Evolutionary conservation across 805 yeast species (phyloP).

Genomic region (Candida suzukii): DNA sequence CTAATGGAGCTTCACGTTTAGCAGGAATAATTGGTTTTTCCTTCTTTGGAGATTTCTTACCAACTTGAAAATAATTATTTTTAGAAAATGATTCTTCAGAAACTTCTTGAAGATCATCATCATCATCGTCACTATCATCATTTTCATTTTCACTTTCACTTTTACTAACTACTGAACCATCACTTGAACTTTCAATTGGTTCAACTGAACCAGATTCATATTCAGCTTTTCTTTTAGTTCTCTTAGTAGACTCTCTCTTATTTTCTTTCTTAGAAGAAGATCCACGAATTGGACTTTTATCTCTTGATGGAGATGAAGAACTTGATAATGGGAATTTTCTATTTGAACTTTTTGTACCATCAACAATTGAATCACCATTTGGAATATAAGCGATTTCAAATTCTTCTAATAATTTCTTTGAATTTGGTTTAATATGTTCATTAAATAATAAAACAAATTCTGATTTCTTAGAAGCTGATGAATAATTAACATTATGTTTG

Average conservation of each 20-base stretch:
- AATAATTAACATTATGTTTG: conserved; percentile 54
- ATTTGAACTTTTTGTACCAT: conserved; percentile 1
- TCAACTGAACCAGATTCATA: no score
- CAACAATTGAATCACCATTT: conserved; percentile 18
- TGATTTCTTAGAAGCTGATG: conserved; percentile 61
- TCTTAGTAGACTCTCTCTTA: not conserved
- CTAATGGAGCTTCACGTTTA: conserved; percentile 10
- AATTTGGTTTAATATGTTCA: conserved; percentile 42
- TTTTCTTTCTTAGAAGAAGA: not conserved
- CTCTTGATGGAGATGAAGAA: not conserved
- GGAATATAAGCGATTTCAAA: conserved; percentile 14
- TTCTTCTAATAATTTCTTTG: conserved; percentile 32
- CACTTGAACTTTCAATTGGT: not conserved
- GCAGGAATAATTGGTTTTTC: conserved; percentile 8
- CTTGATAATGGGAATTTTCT: not conserved
- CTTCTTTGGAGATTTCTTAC: conserved; percentile 3
- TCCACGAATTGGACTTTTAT: not conserved
- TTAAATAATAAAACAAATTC: conserved; percentile 57
- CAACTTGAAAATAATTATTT: conserved; percentile 2
- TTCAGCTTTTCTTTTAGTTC: not conserved
- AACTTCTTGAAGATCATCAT: not conserved
- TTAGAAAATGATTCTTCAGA: not conserved
- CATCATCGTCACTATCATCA: not conserved
- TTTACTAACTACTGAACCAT: not conserved
- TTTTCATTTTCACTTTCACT: not conserved